A percentile compares a stretch with the other conserved stretches of the same genome.
phyloP scores from a whole-genome alignment of 2,329 filamentous ascomycete genomes.

The Aspergillus oerlinghausenensis region DNA sequence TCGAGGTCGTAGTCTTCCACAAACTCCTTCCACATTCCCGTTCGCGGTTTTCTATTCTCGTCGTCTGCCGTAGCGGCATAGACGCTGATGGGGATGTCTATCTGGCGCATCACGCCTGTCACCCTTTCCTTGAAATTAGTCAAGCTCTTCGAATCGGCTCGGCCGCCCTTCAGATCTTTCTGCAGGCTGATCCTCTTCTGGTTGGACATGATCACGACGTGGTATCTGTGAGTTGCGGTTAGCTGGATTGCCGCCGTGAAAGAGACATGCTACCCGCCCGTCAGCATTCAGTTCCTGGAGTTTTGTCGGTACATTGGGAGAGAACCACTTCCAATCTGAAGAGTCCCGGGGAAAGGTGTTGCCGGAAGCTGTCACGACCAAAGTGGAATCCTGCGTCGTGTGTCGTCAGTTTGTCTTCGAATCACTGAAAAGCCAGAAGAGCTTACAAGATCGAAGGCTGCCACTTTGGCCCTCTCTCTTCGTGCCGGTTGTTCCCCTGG shows the following conservation, averaged over 20 bases:
- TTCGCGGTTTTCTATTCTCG: constrained; percentile 77
- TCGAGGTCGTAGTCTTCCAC: constrained; percentile 58
- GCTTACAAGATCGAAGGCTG: constrained; percentile 45
- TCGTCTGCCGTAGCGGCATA: constrained; percentile 86
- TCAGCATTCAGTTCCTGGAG: constrained; percentile 66
- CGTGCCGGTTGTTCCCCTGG: constrained; percentile 6
- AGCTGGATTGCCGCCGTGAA: neutral
- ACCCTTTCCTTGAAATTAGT: constrained; percentile 80
- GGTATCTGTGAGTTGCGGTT: constrained; percentile 51
- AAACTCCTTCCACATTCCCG: constrained; percentile 79
- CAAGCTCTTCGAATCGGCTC: constrained; percentile 63
- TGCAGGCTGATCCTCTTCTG: constrained; percentile 78
- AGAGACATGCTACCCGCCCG: constrained; percentile 47
- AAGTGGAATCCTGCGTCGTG: constrained; percentile 68
- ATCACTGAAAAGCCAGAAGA: neutral
- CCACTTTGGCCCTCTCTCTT: constrained; percentile 30
- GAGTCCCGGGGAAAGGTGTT: constrained; percentile 69
- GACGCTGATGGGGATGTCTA: constrained; percentile 68
- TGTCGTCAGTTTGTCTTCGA: neutral
- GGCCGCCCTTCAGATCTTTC: constrained; percentile 65
- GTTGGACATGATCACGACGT: constrained; percentile 78
- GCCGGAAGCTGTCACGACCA: constrained; percentile 75
- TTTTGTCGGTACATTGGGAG: constrained; percentile 61
- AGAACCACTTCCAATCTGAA: constrained; percentile 94
- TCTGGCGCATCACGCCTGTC: constrained; percentile 59